phyloP scores from a whole-genome alignment of 2,329 filamentous ascomycete species.

The Claviceps maximensis region DNA sequence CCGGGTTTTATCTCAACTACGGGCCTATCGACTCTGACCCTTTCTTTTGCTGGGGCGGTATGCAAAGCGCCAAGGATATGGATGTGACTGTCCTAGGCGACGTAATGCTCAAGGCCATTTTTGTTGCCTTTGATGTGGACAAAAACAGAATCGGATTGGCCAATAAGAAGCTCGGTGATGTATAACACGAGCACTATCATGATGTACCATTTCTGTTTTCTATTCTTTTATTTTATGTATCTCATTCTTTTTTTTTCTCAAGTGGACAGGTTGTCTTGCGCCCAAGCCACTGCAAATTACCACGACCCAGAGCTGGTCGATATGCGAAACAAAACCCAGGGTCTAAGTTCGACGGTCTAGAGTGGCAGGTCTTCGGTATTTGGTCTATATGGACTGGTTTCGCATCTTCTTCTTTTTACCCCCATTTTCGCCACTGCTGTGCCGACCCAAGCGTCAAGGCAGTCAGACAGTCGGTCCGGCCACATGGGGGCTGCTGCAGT shows the following conservation, averaged over 20 bases:
- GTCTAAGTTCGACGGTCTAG: too few relatives aligned
- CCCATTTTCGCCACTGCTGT: not conserved
- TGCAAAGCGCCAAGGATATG: constrained; percentile 43
- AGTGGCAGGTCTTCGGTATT: not conserved
- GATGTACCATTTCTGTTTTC: not conserved
- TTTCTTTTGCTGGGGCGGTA: constrained; percentile 58
- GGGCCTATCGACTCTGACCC: constrained; percentile 32
- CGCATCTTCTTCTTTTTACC: not conserved
- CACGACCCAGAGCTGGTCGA: not conserved
- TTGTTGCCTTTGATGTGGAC: constrained; percentile 54
- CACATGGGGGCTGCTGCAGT: not conserved
- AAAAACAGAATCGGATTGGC: constrained; percentile 28
- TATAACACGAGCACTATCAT: not conserved
- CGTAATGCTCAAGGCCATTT: constrained; percentile 65
- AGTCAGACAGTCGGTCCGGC: not conserved
- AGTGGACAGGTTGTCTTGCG: not conserved
- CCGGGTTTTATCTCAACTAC: constrained; percentile 43
- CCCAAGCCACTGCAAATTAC: not conserved
- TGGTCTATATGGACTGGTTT: not conserved
- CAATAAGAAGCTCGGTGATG: constrained; percentile 24
- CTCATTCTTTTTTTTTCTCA: not conserved
- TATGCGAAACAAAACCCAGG: not conserved
- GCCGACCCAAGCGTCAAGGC: not conserved
- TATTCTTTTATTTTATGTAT: not conserved
- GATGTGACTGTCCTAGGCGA: constrained; percentile 60